phyloP scores from a whole-genome alignment of 106 monocot genomes.

The Dendrobium officinale region DNA sequence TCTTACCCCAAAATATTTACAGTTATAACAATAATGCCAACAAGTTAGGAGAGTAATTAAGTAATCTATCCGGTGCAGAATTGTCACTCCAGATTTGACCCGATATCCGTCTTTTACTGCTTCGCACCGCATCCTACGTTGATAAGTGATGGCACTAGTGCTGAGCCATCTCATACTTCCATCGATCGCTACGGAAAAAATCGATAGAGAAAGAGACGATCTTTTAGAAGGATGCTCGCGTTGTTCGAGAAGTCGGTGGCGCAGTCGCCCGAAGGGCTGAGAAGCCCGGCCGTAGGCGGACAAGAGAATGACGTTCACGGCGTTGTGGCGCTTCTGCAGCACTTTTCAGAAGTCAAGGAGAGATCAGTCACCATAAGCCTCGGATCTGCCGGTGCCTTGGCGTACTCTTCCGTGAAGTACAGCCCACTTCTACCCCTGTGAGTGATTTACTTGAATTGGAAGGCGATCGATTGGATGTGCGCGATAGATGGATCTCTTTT shows the following conservation, averaged over 20 bases:
- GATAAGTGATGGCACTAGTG: too few relatives aligned
- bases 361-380: slow-evolving; percentile 22
- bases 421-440: slow-evolving; percentile 19
- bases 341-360: slow-evolving; percentile 10
- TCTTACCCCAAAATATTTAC: too few relatives aligned
- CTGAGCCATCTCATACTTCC: neutral
- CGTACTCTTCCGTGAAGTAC: slow-evolving; percentile 19
- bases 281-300: neutral
- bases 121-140: too few relatives aligned
- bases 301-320: neutral
- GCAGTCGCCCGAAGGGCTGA: slow-evolving; percentile 16
- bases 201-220: neutral
- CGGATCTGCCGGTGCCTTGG: slow-evolving; percentile 14
- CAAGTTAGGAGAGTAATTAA: too few relatives aligned
- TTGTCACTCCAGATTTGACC: too few relatives aligned
- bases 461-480: neutral
- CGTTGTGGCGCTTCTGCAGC: slow-evolving; percentile 3
- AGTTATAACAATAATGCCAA: too few relatives aligned
- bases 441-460: neutral
- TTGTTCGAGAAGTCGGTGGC: slow-evolving; percentile 16
- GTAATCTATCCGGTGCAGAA: neutral
- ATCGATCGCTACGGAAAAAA: neutral
- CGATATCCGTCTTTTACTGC: too few relatives aligned
- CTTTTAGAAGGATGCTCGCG: slow-evolving; percentile 8
- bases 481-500: neutral